Conservation (phyloP, 179 eudicot genomes). For the Dionaea muscipula region DNA sequence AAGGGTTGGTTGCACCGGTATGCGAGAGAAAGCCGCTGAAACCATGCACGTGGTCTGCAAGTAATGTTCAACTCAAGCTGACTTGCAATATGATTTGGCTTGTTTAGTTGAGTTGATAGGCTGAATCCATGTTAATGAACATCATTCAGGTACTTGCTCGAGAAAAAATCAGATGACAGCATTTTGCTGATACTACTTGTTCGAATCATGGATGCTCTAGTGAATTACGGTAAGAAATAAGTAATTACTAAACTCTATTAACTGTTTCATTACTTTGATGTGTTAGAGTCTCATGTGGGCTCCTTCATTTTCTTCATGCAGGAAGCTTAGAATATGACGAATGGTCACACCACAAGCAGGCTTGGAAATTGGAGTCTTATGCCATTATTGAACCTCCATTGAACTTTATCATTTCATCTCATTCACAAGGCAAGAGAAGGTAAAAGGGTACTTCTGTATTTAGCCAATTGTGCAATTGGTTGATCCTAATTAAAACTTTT, state of each 20-base stretch:
- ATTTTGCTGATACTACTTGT: conserved; percentile 72
- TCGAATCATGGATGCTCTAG: conserved; percentile 81
- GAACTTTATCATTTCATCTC: conserved; percentile 66
- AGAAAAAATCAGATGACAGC: conserved; percentile 93
- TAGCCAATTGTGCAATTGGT: neutral
- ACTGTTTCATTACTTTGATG: neutral
- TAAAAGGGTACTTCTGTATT: conserved; percentile 5
- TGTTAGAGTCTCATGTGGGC: neutral
- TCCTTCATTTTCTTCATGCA: conserved; percentile 18
- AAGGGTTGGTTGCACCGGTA: conserved; percentile 57
- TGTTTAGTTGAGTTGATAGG: conserved; percentile 8
- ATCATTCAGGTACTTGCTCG: conserved; percentile 57
- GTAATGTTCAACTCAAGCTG: conserved; percentile 28
- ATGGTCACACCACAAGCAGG: conserved; percentile 91
- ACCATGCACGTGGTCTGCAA: conserved; percentile 72
- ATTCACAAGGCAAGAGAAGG: conserved; percentile 81
- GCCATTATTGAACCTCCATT: conserved; percentile 81
- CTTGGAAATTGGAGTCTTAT: conserved; percentile 94
- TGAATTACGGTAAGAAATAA: conserved; percentile 58
- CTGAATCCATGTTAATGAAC: conserved; percentile 13
- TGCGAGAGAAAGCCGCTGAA: conserved; percentile 81
- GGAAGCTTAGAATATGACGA: conserved; percentile 92
- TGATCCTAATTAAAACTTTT: neutral
- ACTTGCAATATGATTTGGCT: neutral
- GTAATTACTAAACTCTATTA: neutral